phyloP scores from a whole-genome alignment of 1,284 basidiomycete species.

The Leccinum fallax region DNA sequence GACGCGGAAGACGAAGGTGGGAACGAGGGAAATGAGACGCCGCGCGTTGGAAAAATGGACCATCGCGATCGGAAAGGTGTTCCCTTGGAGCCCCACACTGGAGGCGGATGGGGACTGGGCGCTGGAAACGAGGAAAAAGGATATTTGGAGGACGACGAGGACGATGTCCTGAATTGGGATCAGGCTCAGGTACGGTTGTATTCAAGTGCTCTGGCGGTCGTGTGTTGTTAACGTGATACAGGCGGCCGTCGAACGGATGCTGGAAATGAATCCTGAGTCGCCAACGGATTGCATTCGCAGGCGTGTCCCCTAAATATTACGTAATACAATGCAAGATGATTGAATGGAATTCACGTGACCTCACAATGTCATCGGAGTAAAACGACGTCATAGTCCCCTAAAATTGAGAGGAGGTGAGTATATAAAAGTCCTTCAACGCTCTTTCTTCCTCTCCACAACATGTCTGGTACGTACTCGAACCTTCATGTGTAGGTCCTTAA shows the following conservation, averaged over 20 bases:
- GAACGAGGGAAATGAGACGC: conserved; percentile 56
- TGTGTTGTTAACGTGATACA: conserved; percentile 22
- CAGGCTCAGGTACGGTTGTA: conserved; percentile 53
- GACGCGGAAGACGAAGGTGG: conserved; percentile 37
- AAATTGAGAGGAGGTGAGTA: background rate
- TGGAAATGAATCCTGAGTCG: conserved; percentile 52
- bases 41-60: conserved; percentile 41
- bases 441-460: background rate
- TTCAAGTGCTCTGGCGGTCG: background rate
- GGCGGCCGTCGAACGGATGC: conserved; percentile 65
- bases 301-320: conserved; percentile 16
- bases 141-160: conserved; percentile 36
- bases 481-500: background rate
- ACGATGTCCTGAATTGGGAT: conserved; percentile 65
- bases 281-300: conserved; percentile 28
- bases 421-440: background rate
- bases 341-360: conserved; percentile 18
- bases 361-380: conserved; percentile 2
- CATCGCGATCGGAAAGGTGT: conserved; percentile 25
- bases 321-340: conserved; percentile 11
- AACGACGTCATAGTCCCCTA: conserved; percentile 28
- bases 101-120: conserved; percentile 69
- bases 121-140: conserved; percentile 52
- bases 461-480: conserved; percentile 28
- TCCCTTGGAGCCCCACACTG: conserved; percentile 35